Conservation (phyloP, 2,329 filamentous ascomycete species). For the Cytospora leucostoma region DNA sequence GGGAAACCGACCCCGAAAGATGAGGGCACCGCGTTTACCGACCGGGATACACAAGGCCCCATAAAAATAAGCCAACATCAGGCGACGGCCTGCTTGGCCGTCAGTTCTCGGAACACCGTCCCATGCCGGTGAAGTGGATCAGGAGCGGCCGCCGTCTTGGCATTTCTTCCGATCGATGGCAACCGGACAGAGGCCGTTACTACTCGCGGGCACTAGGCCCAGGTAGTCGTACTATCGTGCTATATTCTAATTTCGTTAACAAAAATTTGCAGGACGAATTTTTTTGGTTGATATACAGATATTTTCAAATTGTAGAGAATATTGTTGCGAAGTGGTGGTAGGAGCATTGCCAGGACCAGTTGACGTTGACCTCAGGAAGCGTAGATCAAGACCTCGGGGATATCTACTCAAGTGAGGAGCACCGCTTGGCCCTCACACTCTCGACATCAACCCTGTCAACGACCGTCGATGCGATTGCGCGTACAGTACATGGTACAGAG, state of each 20-base stretch:
- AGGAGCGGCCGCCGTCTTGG: constrained; percentile 20
- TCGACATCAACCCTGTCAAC: neutral
- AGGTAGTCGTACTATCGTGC: neutral
- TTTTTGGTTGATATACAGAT: too few relatives aligned
- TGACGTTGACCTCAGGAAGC: too few relatives aligned
- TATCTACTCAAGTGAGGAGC: too few relatives aligned
- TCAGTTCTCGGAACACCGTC: neutral
- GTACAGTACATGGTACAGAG: neutral
- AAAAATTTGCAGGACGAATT: neutral
- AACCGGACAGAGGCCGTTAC: neutral
- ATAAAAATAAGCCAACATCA: constrained; percentile 1
- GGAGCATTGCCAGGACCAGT: too few relatives aligned
- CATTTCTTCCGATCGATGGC: neutral
- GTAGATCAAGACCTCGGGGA: too few relatives aligned
- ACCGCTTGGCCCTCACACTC: too few relatives aligned
- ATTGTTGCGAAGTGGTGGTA: too few relatives aligned
- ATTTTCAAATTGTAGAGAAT: too few relatives aligned
- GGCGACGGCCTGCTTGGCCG: constrained; percentile 1
- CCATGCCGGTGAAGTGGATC: constrained; percentile 12
- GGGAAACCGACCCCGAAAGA: neutral
- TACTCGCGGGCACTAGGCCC: neutral
- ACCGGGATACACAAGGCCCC: neutral
- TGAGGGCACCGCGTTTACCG: constrained; percentile 11
- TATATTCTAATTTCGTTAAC: neutral
- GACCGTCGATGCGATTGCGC: neutral